Percentiles rank a stretch among this genome's conserved stretches.
These are phyloP conservation scores for Lecanicillium sp. DNA, from an alignment of 2,329 filamentous ascomycete species.

Conservation along the genomic window DNA sequence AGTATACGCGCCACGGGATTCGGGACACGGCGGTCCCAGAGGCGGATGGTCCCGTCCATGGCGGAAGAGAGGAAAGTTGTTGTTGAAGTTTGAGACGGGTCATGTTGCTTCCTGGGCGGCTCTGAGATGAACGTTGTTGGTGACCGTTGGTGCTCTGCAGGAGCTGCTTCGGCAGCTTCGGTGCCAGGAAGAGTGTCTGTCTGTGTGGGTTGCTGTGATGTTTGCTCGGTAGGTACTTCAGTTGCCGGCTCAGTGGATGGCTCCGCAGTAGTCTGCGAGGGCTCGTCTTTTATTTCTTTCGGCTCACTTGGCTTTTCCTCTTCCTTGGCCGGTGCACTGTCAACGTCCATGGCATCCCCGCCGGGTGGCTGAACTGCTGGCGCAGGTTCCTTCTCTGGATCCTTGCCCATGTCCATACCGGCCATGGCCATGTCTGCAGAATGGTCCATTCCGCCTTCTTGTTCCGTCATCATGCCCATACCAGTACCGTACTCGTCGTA, in stretches of 20 bases:
- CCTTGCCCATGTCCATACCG: constrained; percentile 19
- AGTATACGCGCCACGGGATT: constrained; percentile 73
- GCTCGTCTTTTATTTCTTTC: constrained; percentile 8
- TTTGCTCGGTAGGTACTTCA: neutral
- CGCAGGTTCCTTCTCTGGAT: constrained; percentile 15
- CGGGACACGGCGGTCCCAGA: constrained; percentile 81
- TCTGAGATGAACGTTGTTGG: constrained; percentile 25
- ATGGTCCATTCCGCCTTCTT: constrained; percentile 33
- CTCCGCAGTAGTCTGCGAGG: neutral
- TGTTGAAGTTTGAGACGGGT: constrained; percentile 55
- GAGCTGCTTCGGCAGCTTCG: neutral
- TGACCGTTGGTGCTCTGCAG: constrained; percentile 14
- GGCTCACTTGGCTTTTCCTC: neutral
- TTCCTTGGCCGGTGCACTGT: constrained; percentile 9
- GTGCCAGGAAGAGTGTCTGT: constrained; percentile 1
- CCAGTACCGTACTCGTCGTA: constrained; percentile 77
- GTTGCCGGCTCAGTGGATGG: neutral
- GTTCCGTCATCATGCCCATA: constrained; percentile 49
- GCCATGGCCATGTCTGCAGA: constrained; percentile 36
- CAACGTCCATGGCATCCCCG: constrained; percentile 23
- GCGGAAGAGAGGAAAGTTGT: constrained; percentile 83
- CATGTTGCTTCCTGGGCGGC: constrained; percentile 33
- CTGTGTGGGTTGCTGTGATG: constrained; percentile 4
- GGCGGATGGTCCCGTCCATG: constrained; percentile 78
- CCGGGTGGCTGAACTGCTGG: constrained; percentile 9